A percentile compares a stretch with the other conserved stretches of the same genome.
Conservation (phyloP, 768 basidiomycete genomes). For the Plicaturopsis crispa region DNA sequence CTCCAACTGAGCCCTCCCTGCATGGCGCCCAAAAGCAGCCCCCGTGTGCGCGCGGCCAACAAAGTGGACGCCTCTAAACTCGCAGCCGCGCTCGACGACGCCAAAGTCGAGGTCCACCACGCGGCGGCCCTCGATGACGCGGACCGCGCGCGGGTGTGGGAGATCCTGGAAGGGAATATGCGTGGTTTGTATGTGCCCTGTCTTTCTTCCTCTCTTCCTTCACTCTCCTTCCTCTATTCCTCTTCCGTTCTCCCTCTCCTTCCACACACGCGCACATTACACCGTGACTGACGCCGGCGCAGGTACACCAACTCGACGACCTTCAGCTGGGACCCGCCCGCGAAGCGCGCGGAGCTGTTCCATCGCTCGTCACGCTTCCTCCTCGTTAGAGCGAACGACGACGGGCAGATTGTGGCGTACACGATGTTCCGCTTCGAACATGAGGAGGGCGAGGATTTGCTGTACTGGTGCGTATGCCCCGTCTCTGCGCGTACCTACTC, state of each 20-base stretch:
- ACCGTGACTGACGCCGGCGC: background rate
- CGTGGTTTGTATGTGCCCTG: constrained; percentile 19
- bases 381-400: constrained; percentile 11
- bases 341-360: constrained; percentile 35
- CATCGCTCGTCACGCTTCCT: constrained; percentile 33
- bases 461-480: constrained; percentile 36
- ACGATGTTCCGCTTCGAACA: constrained; percentile 42
- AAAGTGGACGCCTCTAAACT: too few species aligned
- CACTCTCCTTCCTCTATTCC: background rate
- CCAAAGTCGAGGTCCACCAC: too few species aligned
- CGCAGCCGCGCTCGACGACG: too few species aligned
- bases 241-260: background rate
- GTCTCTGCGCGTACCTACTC: too few species aligned
- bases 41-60: too few species aligned
- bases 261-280: background rate
- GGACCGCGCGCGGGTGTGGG: background rate
- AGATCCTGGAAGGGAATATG: constrained; percentile 30
- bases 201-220: background rate
- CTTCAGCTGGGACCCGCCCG: constrained; percentile 30
- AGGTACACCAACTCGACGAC: constrained; percentile 29
- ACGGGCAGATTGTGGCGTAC: constrained; percentile 9
- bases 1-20: too few species aligned
- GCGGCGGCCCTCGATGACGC: background rate
- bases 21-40: too few species aligned
- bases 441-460: constrained; percentile 31